A percentile compares a stretch with the other conserved stretches of the same genome.
phyloP scores from a whole-genome alignment of 768 basidiomycete species.

The Pulveroboletus sp. region DNA sequence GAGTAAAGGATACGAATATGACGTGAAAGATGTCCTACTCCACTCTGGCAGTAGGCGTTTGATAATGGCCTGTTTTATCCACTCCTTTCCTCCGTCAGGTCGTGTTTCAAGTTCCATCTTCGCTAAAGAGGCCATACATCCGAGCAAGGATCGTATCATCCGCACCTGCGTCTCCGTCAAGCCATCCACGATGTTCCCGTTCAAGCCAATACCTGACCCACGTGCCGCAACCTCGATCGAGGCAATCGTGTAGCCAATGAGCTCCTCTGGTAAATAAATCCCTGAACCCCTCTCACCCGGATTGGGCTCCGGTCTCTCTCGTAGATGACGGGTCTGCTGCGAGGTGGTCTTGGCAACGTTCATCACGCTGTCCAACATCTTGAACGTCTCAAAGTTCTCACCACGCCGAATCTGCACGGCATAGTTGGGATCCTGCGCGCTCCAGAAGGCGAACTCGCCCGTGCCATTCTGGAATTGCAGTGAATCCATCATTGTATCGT shows the following conservation, averaged over 20 bases:
- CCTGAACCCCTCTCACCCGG: constrained; percentile 72
- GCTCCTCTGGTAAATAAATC: constrained; percentile 87
- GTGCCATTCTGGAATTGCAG: constrained; percentile 76
- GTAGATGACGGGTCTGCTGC: constrained; percentile 77
- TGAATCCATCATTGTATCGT: constrained; percentile 65
- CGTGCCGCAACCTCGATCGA: constrained; percentile 78
- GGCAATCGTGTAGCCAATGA: constrained; percentile 84
- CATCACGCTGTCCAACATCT: constrained; percentile 88
- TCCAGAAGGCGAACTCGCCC: constrained; percentile 88
- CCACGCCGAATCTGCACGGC: constrained; percentile 47
- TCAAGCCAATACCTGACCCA: constrained; percentile 45
- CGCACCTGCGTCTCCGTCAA: constrained; percentile 67
- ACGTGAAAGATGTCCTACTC: constrained; percentile 79
- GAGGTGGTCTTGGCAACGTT: constrained; percentile 73
- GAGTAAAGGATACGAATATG: constrained; percentile 80
- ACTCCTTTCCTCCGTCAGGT: constrained; percentile 70
- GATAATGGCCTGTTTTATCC: constrained; percentile 79
- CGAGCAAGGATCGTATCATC: constrained; percentile 73
- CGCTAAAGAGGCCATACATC: constrained; percentile 62
- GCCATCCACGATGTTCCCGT: constrained; percentile 56
- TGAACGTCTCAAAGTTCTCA: constrained; percentile 56
- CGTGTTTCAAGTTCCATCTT: constrained; percentile 64
- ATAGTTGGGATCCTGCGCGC: constrained; percentile 74
- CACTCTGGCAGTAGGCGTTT: constrained; percentile 89
- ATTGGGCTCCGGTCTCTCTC: constrained; percentile 72